Evolutionary conservation across 331 rosid genomes (phyloP).

Genomic region (Malus hybrid): DNA sequence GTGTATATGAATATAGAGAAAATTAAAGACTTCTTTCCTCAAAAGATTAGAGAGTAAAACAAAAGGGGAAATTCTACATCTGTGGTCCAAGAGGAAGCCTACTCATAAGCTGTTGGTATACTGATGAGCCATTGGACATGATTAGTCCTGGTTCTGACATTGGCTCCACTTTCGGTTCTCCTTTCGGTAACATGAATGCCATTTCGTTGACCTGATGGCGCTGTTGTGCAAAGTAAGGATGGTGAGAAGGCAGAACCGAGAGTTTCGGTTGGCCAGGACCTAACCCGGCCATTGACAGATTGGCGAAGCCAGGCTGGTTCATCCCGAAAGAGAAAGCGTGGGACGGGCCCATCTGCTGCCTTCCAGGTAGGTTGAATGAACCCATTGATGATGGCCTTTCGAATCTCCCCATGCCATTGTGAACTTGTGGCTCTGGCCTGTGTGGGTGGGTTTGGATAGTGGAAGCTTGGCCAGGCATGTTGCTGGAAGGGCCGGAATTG

Average conservation of each 20-base stretch:
- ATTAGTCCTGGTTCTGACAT: conserved; percentile 49
- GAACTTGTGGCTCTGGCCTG: conserved; percentile 65
- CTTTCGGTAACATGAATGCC: conserved; percentile 74
- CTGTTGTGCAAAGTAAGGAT: conserved; percentile 58
- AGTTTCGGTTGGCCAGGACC: conserved; percentile 51
- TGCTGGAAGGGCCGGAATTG: conserved; percentile 45
- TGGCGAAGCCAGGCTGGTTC: conserved; percentile 57
- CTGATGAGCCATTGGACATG: conserved; percentile 51
- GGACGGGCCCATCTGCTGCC: conserved; percentile 61
- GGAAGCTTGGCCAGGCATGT: conserved; percentile 33
- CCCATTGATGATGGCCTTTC: conserved; percentile 47
- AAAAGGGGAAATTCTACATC: conserved; percentile 37
- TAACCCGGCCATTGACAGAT: conserved; percentile 56
- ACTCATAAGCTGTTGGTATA: conserved; percentile 73
- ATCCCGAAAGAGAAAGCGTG: conserved; percentile 70
- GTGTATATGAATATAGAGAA: neutral
- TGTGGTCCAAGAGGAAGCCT: conserved; percentile 93
- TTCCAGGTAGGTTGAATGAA: conserved; percentile 48
- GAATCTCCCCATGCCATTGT: conserved; percentile 52
- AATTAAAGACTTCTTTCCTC: neutral
- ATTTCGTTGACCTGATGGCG: conserved; percentile 38
- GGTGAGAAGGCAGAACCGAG: conserved; percentile 58
- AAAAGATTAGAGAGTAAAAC: conserved; percentile 13
- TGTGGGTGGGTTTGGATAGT: conserved; percentile 41
- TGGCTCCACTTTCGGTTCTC: conserved; percentile 73